A percentile compares a stretch with the other conserved stretches of the same genome.
Evolutionary conservation across 176 grass and related monocot genomes (phyloP).

Genomic region (Zoysia japonica): DNA sequence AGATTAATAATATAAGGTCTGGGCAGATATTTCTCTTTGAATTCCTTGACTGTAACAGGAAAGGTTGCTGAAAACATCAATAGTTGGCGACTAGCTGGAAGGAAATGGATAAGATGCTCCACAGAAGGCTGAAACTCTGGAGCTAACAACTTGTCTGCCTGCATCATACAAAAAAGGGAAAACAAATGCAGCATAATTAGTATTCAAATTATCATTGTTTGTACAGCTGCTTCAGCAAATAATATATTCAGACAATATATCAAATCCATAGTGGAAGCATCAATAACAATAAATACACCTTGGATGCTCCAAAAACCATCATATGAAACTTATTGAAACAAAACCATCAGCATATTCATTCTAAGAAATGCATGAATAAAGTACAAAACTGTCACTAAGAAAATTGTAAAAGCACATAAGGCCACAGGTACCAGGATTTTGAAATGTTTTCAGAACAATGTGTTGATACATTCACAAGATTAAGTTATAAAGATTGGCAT

Average conservation of each 20-base stretch:
- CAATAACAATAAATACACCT: not conserved
- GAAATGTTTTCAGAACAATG: not conserved
- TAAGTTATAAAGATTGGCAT: not conserved
- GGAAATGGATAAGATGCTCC: conserved; percentile 69
- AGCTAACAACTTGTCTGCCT: conserved; percentile 90
- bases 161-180: conserved; percentile 26
- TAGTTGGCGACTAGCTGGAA: conserved; percentile 66
- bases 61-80: conserved; percentile 80
- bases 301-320: conserved; percentile 12
- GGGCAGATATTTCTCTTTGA: conserved; percentile 69
- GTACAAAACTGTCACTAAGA: not conserved
- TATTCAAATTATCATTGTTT: not conserved
- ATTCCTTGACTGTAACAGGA: conserved; percentile 68
- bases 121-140: conserved; percentile 91
- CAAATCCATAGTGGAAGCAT: not conserved
- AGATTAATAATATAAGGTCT: conserved; percentile 77
- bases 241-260: conserved; percentile 15
- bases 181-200: not conserved
- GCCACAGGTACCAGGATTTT: not conserved
- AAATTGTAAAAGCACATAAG: conserved; percentile 2
- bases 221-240: not conserved
- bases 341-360: conserved; percentile 9
- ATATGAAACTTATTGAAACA: not conserved
- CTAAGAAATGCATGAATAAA: not conserved
- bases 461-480: not conserved